Base-by-base conservation (phyloP, 257 asterid species). In the Salvia rosmarinus region DNA sequence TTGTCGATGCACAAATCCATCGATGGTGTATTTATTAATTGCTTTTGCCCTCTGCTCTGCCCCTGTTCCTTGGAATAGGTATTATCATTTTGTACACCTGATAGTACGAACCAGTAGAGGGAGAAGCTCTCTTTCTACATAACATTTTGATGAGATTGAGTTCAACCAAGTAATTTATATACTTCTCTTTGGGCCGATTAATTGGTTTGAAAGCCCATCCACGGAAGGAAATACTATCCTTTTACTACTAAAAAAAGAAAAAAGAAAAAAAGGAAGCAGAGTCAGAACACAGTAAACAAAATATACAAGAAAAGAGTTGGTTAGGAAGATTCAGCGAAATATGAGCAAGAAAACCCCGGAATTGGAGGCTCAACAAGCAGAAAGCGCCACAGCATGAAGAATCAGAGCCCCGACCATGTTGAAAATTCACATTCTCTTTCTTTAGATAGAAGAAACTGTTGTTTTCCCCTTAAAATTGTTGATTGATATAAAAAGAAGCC, bases 321-420 rank as follows among this genome's bases (percentile, higher is more conserved):
- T 50, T 43, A 25, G 49, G 30, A 28, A 63, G 52, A 39, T 50
- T 52, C 32, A 8, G 71, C 25, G 57, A 32, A 71, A 46, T 6
- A 80, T 78, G 84, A 74, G 70, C 30, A 63, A 67, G 63, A 73
- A 58, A 12, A 49, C 10, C 17, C 1, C 78, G 12, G 81, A 78
- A 52, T 55, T 20, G 65, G 84, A 81, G 76, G 61, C 90, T 93
- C 97, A 49, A 74, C 87, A n/a, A 83, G 90, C 85, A 83, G 95
- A 74, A 90, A 90, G 71, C 97, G 92, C 71, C 10, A 40, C 83
- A 96, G 70, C 76, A 78, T 13, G 67, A 70, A 49, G 85, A 74
- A 4, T 10, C 81, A 43, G 79, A 69, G 37, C 54, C 81, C 54
- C 72, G 72, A 30, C 20, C 71, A 75, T 57, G 77, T 64, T 47